Evolutionary conservation across 129 eudicot species (phyloP), one percentile per base, ranked within the genome.

Genomic region (Ambrosia artemisiifolia): DNA sequence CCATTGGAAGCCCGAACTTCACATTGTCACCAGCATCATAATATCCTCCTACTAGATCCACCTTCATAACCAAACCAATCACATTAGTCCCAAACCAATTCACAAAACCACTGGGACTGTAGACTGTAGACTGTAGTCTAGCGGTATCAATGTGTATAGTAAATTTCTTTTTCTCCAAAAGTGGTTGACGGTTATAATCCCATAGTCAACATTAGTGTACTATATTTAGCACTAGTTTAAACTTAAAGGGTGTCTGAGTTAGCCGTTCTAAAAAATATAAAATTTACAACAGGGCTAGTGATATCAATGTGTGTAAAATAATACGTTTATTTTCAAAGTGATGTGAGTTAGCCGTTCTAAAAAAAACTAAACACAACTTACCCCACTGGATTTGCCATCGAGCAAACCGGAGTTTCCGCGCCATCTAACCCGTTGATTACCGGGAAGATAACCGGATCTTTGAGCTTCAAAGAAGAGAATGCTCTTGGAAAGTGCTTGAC

Each of bases 1-100:
- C 98, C 96, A 93, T 89, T 19, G 98, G 98, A 18, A 93, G 82
- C 34, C 98, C 98, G 81, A 93, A 93, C 79, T 93, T 93, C 74
- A 93, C 98, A 83, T 93, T 93, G 56, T 93, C 98, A 65, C 98
- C 98, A 20, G 98, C 98, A 75, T 94, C 98, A 46, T 94, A 94
- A 62, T 94, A 94, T 42, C 98, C 98, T 85, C 98, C 98, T 2
- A 94, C 98, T 70, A 94, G 87, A 90, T 94, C 88, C 87, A 94
- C 96, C 98, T 94, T 63, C 79, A 34, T 35, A 48, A 34, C 3
- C 1, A 56, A 42, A 67, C 40, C 24, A 3, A 40, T 5, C 44
- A 1, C 20, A 18, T 57, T 34, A 59, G n/a, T 1, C 64, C 24
- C 53, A 56, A 64, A 44, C 0, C 8, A 33, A 6, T 60, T 51